Conservation (phyloP, 1,284 basidiomycete genomes). For the Rhodotorula sp. region DNA sequence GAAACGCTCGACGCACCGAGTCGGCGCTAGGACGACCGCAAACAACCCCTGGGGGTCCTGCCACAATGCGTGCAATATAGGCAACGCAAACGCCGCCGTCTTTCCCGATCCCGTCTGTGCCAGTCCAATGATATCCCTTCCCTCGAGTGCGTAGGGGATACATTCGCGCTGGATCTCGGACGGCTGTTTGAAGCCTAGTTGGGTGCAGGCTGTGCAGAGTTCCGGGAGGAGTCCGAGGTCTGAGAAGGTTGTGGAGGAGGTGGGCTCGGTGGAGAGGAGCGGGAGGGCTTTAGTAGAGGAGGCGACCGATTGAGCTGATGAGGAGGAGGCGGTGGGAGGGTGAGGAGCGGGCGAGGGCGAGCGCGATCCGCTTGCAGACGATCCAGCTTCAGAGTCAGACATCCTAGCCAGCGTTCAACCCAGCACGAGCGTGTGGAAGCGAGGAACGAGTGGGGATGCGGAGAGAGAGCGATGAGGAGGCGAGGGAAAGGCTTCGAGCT, state of each 20-base stretch:
- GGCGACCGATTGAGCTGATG: neutral
- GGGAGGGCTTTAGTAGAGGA: neutral
- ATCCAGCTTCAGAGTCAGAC: conserved; percentile 19
- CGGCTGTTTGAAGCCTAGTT: conserved; percentile 79
- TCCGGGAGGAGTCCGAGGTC: conserved; percentile 83
- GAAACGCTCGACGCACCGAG: conserved; percentile 54
- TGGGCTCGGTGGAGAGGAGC: conserved; percentile 15
- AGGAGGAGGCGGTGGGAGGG: neutral
- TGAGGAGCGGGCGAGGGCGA: conserved; percentile 1
- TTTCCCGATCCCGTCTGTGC: conserved; percentile 97
- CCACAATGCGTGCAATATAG: conserved; percentile 95
- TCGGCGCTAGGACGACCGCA: conserved; percentile 91
- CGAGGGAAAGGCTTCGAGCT: neutral
- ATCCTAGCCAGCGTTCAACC: neutral
- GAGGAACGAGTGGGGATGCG: neutral
- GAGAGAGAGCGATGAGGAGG: neutral
- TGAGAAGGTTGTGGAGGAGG: conserved; percentile 51
- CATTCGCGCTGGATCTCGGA: conserved; percentile 87
- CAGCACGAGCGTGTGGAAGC: neutral
- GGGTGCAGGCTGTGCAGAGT: conserved; percentile 78
- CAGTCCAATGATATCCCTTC: conserved; percentile 94
- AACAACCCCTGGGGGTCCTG: conserved; percentile 89
- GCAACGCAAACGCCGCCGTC: conserved; percentile 94
- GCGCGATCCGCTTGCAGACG: conserved; percentile 1
- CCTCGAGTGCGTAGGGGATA: conserved; percentile 86